phyloP scores from a whole-genome alignment of 176 grass and related monocot genomes.

The Hsuehochloa calcarea region DNA sequence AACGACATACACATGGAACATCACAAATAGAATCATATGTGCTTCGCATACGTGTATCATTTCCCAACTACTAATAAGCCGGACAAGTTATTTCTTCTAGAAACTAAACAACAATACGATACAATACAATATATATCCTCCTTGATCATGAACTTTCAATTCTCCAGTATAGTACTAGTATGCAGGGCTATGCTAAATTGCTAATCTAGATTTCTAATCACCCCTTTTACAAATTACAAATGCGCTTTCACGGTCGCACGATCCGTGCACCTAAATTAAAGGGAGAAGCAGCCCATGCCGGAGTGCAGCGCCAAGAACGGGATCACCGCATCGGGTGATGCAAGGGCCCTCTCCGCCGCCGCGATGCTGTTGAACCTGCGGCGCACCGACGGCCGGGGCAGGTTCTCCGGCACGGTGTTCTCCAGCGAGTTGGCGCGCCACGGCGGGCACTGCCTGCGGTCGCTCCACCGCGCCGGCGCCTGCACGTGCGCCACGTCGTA shows the following conservation, averaged over 20 bases:
- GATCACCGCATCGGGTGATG: constrained; percentile 5
- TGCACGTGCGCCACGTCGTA: background rate
- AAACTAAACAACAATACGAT: background rate
- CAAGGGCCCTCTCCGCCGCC: background rate
- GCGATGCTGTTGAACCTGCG: constrained; percentile 50
- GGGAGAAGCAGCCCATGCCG: constrained; percentile 62
- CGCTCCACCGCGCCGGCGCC: constrained; percentile 67
- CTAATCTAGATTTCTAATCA: background rate
- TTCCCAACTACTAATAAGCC: background rate
- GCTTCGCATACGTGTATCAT: background rate
- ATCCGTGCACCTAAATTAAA: constrained; percentile 6
- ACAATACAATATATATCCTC: background rate
- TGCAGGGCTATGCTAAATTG: background rate
- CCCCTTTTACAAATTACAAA: background rate
- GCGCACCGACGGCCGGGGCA: constrained; percentile 61
- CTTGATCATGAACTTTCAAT: background rate
- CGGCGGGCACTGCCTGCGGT: constrained; percentile 74
- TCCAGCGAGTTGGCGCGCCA: constrained; percentile 79
- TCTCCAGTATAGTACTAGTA: background rate
- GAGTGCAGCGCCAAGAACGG: constrained; percentile 31
- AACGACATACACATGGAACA: background rate
- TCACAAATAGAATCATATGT: background rate
- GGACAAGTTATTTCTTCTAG: background rate
- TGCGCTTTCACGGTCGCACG: background rate
- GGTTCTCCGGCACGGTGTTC: constrained; percentile 87